Evolutionary conservation across 2,329 filamentous ascomycete genomes (phyloP).

Genomic region (Talaromyces sp.): DNA sequence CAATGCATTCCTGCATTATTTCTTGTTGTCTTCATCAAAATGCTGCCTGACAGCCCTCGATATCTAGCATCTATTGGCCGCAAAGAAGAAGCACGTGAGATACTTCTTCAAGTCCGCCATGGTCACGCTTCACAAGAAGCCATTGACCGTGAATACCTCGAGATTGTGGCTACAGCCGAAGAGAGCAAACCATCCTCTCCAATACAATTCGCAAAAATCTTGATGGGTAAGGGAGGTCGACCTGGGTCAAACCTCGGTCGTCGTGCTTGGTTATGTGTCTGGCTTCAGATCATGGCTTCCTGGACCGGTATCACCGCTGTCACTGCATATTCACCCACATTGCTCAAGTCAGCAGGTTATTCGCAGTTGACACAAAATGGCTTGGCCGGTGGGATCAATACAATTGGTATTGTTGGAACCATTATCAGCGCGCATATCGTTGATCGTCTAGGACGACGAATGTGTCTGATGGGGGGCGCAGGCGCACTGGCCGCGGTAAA

Average conservation of each 20-base stretch:
- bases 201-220: conserved; percentile 38
- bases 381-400: conserved; percentile 52
- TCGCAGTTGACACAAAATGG: conserved; percentile 35
- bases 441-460: conserved; percentile 47
- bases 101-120: conserved; percentile 41
- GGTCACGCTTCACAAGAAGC: conserved; percentile 22
- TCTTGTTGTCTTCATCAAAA: conserved; percentile 28
- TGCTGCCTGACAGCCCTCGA: conserved; percentile 33
- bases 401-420: conserved; percentile 51
- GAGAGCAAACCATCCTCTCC: conserved; percentile 36
- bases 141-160: conserved; percentile 34
- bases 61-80: conserved; percentile 34
- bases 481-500: conserved; percentile 42
- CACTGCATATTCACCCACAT: conserved; percentile 34
- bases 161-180: conserved; percentile 34
- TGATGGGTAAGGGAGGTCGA: conserved; percentile 33
- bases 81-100: conserved; percentile 48
- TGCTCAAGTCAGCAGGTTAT: background rate
- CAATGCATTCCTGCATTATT: conserved; percentile 33
- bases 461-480: conserved; percentile 42
- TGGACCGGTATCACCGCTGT: conserved; percentile 46
- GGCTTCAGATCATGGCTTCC: conserved; percentile 45
- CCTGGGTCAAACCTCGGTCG: conserved; percentile 34
- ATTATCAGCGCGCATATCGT: conserved; percentile 52
- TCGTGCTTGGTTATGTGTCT: conserved; percentile 45